These are phyloP conservation scores for Nannizziopsis arthrosporioides DNA, from an alignment of 2,329 filamentous ascomycete genomes.

Conservation along the genomic window DNA sequence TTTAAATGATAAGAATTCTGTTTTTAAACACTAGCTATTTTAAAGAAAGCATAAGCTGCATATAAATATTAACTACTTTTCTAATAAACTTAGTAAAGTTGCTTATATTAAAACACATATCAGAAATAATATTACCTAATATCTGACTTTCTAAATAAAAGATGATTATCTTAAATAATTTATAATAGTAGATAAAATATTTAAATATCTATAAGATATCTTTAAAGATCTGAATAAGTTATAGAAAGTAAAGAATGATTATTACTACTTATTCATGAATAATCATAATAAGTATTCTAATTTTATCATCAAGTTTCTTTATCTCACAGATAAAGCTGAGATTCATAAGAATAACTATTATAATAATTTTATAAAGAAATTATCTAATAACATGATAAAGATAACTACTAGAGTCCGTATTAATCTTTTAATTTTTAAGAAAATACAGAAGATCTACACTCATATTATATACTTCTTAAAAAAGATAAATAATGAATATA, in stretches of 20 bases:
- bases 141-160: background rate
- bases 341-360: background rate
- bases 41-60: background rate
- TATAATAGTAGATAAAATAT: no score
- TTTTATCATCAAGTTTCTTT: background rate
- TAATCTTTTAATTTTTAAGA: background rate
- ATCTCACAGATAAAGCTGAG: background rate
- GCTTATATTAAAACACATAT: background rate
- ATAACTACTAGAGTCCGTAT: background rate
- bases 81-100: background rate
- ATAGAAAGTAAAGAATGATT: background rate
- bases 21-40: background rate
- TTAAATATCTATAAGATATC: background rate
- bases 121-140: no score
- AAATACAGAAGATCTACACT: background rate
- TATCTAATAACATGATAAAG: background rate
- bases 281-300: background rate
- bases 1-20: constrained; percentile 1
- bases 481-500: background rate
- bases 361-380: background rate
- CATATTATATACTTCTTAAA: background rate
- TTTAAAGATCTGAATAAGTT: background rate
- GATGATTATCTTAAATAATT: background rate
- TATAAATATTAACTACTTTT: background rate
- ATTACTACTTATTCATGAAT: background rate